These are phyloP conservation scores for Eremothecium sinecaudum DNA, from an alignment of 1,139 yeast genomes.

Conservation along the genomic window DNA sequence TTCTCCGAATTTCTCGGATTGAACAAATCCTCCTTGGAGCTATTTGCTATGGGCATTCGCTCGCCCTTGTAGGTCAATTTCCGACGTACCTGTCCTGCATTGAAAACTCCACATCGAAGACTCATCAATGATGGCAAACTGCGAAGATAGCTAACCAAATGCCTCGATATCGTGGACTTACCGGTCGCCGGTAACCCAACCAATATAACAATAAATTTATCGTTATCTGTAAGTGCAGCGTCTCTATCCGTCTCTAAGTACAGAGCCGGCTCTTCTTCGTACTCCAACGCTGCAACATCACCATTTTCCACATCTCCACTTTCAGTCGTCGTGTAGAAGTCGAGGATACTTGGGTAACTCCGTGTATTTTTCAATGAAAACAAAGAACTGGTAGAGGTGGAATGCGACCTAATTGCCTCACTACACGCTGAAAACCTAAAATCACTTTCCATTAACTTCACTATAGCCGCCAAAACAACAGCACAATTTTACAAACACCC, in stretches of 20 bases:
- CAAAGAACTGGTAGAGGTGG: slow-evolving; percentile 23
- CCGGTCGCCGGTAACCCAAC: slow-evolving; percentile 70
- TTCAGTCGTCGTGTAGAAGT: slow-evolving; percentile 3
- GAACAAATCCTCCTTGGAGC: slow-evolving; percentile 37
- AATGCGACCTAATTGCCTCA: slow-evolving; percentile 4
- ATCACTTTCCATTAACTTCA: too few species aligned
- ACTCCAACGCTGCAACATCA: slow-evolving; percentile 1
- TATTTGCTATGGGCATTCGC: slow-evolving; percentile 22
- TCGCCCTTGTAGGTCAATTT: slow-evolving; percentile 23
- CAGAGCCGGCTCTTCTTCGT: slow-evolving; percentile 3
- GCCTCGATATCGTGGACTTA: slow-evolving; percentile 53
- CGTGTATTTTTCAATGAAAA: slow-evolving; percentile 18
- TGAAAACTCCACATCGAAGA: slow-evolving; percentile 33
- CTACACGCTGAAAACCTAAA: background rate
- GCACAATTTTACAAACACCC: too few species aligned
- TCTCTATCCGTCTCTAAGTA: background rate
- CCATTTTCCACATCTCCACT: background rate
- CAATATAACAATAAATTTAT: slow-evolving; percentile 40
- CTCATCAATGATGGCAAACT: slow-evolving; percentile 20
- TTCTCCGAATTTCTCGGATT: slow-evolving; percentile 39
- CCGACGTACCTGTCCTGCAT: slow-evolving; percentile 52
- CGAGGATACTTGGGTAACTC: slow-evolving; percentile 10
- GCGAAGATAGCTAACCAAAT: slow-evolving; percentile 38
- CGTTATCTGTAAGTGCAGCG: background rate
- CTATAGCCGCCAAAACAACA: too few species aligned